Evolutionary conservation across 768 basidiomycete species (phyloP), one percentile per base, ranked within the genome.

Genomic region (Leccinum rimulosum): DNA sequence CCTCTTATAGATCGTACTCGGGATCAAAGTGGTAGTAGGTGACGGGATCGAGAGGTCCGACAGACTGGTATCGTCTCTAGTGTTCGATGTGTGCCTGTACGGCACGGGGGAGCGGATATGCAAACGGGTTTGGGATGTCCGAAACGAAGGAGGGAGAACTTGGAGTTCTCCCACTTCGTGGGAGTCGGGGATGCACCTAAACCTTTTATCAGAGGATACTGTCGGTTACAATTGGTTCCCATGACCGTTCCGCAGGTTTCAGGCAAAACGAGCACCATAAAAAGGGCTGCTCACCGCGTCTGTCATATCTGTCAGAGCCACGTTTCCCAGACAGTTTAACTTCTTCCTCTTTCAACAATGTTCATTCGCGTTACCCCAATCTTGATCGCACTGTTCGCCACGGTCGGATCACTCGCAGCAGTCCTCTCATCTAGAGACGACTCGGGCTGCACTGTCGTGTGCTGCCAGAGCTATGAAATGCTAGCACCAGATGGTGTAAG

Each of bases 71-170:
- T 15, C 6, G 36, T 14, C 36, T 40, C n/a, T 4, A 27, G 50
- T n/a, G 50, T 27, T 15, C 35, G 5, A 54, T 50, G 15, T 58
- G 55, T 1, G 33, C 27, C 0, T 62, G 51, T 3, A 63, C 10
- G 19, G 17, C n/a, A 22, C 19, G n/a, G n/a, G 19, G 43, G 10
- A 11, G 43, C 5, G 52, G 36, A 53, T 3, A 2, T 2, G 27
- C 58, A 30, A 70, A 68, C 0, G 68, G 68, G 25, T 25, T 25
- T 25, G 51, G 22, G 7, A 36, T 54, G 54, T 70, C 59, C 67
- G 66, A 68, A 2, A 58, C 57, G 40, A 65, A 65, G 27, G 27
- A 25, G 25, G 43, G 43, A 1, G 43, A 45, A 12, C 25, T 25
- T 2, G 1, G 2, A 25, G 25, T 25, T 25, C 1, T 25, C 25